Evolutionary conservation across 129 eudicot species (phyloP), one percentile per base, ranked within the genome.

Genomic region (Ambrosia trifida): DNA sequence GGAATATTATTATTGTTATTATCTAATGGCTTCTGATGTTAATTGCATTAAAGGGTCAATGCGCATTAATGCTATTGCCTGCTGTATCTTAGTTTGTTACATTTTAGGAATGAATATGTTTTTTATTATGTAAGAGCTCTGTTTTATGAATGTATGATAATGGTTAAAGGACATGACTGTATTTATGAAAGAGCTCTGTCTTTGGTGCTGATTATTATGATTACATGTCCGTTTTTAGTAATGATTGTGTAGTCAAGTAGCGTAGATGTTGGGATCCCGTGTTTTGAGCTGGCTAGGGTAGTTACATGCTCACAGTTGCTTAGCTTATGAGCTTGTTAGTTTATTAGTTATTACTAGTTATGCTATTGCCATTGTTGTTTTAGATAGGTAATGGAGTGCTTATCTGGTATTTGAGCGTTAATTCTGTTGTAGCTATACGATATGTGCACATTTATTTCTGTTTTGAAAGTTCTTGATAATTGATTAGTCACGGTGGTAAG

Each of bases 31-130:
- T 28, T 14, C 3, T 46, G n/a, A 47, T 67, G 70, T 41, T 10
- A 24, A 33, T 49, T 68, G 45, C 69, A 60, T 72, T 1, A 45
- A 61, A n/a, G 60, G 4, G 60, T 61, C 45, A 49, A 50, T 73
- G 41, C 63, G 49, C 24, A 73, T 63, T 73, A 50, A 47, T n/a
- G n/a, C n/a, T n/a, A n/a, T n/a, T 63, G 36, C 14, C 52, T 73
- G 70, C 63, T 73, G 52, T 52, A 56, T 43, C 43, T 59, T 76
- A 43, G 14, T 17, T 33, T 76, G 54, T 60, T 19, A 46, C 57
- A 30, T 11, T 69, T 41, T 7, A 52, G 16, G 46, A 52, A 16
- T 28, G 54, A 24, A 52, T 53, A 43, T 52, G 14, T 38, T 35
- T 50, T 41, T 38, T 35, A 36, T 41, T 47, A 11, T 72, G 5